Evolutionary conservation across 2,329 filamentous ascomycete species (phyloP).

Genomic region (Didymella keratinophila): DNA sequence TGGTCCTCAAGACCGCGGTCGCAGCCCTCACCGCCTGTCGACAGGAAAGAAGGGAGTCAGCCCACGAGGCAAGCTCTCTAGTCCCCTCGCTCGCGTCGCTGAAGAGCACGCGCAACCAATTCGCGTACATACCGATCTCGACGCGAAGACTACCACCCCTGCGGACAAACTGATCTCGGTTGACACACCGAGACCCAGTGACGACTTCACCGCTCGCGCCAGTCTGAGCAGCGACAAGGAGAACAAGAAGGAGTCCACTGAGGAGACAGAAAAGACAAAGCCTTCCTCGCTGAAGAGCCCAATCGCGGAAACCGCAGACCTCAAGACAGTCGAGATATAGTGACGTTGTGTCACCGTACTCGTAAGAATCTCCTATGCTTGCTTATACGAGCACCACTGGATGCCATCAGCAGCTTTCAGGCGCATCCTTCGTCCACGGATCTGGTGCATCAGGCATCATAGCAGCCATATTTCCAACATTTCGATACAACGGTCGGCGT

Average conservation of each 20-base stretch:
- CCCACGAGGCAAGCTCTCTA: constrained; percentile 71
- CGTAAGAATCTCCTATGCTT: neutral
- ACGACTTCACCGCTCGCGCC: constrained; percentile 41
- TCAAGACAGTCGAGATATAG: constrained; percentile 60
- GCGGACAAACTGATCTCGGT: constrained; percentile 55
- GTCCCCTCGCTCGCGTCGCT: constrained; percentile 75
- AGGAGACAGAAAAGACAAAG: constrained; percentile 34
- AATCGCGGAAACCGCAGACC: constrained; percentile 46
- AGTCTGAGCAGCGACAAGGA: constrained; percentile 52
- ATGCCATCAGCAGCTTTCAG: constrained; percentile 18
- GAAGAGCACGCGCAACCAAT: constrained; percentile 65
- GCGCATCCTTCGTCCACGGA: constrained; percentile 2
- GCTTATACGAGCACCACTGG: constrained; percentile 15
- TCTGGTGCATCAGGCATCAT: constrained; percentile 4
- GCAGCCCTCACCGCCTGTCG: constrained; percentile 72
- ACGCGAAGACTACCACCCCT: constrained; percentile 36
- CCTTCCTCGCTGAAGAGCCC: constrained; percentile 41
- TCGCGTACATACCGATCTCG: constrained; percentile 47
- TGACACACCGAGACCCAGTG: constrained; percentile 52
- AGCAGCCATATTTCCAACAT: constrained; percentile 13
- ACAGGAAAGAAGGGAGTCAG: constrained; percentile 68
- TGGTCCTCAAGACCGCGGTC: constrained; percentile 66
- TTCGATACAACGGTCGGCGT: constrained; percentile 21
- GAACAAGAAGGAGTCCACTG: constrained; percentile 41
- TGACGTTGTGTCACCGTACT: constrained; percentile 6